A percentile compares a stretch with the other conserved stretches of the same genome.
Conservation (phyloP, 257 asterid species). For the Rehmannia glutinosa region DNA sequence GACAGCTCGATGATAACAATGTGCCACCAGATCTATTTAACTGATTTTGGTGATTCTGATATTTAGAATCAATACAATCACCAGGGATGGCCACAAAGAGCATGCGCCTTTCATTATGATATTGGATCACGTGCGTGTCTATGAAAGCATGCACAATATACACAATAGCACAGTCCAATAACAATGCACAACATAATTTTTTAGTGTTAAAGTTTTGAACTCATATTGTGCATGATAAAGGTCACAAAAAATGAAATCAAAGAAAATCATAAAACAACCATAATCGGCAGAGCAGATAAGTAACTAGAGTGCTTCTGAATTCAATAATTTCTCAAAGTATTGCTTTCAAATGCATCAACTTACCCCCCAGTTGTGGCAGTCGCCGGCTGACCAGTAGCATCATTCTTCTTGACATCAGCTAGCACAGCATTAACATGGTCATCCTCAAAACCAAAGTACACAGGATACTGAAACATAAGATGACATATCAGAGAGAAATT, state of each 20-base stretch:
- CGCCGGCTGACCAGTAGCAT: constrained; percentile 88
- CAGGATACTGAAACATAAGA: constrained; percentile 76
- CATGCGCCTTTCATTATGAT: too few species aligned
- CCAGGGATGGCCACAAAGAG: too few species aligned
- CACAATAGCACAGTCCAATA: too few species aligned
- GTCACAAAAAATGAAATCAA: not conserved
- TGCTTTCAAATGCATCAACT: constrained; percentile 38
- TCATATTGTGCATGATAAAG: not conserved
- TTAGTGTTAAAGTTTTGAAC: not conserved
- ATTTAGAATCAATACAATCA: too few species aligned
- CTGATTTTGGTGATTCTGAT: too few species aligned
- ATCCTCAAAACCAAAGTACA: constrained; percentile 89
- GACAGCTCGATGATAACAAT: too few species aligned
- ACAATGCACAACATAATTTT: not conserved
- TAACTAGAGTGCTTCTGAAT: not conserved
- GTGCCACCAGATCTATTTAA: too few species aligned
- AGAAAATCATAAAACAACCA: not conserved
- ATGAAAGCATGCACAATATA: not conserved
- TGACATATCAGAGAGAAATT: constrained; percentile 14
- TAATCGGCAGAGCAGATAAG: not conserved
- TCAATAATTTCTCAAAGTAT: too few species aligned
- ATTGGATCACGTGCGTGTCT: not conserved
- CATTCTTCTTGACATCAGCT: constrained; percentile 80
- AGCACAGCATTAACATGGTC: constrained; percentile 65
- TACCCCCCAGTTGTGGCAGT: constrained; percentile 99